Evolutionary conservation across 108 stramenopile species (phyloP), one percentile per base, ranked within the genome.

Genomic region (Pseudonitzschia multiseries): DNA sequence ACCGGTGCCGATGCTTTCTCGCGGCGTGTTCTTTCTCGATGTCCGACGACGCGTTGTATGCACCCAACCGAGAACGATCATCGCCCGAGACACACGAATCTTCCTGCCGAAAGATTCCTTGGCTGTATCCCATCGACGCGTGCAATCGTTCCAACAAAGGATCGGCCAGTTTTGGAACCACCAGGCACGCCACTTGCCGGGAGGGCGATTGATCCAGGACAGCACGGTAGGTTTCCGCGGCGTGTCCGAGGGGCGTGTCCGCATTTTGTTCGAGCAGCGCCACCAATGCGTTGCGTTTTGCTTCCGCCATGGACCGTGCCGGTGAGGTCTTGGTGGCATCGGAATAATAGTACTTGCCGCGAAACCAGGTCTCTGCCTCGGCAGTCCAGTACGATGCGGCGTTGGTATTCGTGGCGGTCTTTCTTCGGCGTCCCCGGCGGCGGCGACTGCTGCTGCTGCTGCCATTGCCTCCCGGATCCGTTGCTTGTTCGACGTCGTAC

Each of bases 271-370:
- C 61, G 6, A 62, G 29, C 0, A 62, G 20, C 8, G 32, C 36
- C 36, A 62, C 61, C 36, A 62, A 0, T 0, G 61, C 61, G 0
- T 18, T 17, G 14, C 31, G 29, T 40, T 62, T 12, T 0, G 61
- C 61, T 8, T 33, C 61, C 5, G 54, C 9, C 2, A 2, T 10
- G 10, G 54, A 22, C 20, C 54, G 22, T 20, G 1, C 8, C 52
- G 8, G 52, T 17, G 8, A 36, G 0, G 13, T 13, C 14, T 32
- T 20, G 27, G 9, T 10, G 32, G 12, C 18, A 4, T 26, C 29
- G 0, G 61, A 62, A 62, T 36, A 62, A n/a, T 62, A 62, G 15
- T 18, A 40, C n/a, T 40, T 62, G n/a, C 61, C 61, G 8, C 32
- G 14, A 6, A 31, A 62, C 26, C 29, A 62, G 10, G 36, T 62